Evolutionary conservation across 192 early-diverging fungal genomes (phyloP), one percentile per base, ranked within the genome.

Genomic region (Entomortierella lignicola): DNA sequence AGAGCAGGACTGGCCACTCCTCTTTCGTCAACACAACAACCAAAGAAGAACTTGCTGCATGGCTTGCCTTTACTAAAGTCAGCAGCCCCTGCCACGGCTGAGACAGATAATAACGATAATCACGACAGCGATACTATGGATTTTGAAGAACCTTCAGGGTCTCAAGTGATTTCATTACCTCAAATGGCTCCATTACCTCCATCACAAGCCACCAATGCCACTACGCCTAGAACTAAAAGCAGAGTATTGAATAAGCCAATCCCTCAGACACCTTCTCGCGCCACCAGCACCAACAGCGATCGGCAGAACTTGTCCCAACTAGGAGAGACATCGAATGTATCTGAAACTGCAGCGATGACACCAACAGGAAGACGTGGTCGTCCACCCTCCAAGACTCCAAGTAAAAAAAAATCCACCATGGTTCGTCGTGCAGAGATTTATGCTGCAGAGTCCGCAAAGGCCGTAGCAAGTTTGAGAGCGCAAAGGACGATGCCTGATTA

Each of bases 371-470:
- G 12, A 32, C 17, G 30, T 4, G 34, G 2, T 4, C 59, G 29
- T 34, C 15, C 44, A 32, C 34, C 60, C 4, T 34, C 64, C 3
- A 41, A 56, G 42, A 66, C 64, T 7, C 64, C 66, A 1, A n/a
- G 42, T 15, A 62, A 43, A 12, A 27, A 30, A 18, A 65, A 65
- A 43, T 17, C n/a, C 2, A 13, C 1, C 2, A 26, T 32, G 3
- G 48, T 42, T 31, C 13, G 58, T 0, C 54, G 67, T n/a, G 62
- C 62, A 4, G 55, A 65, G 25, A 67, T 62, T 13, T 34, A 70
- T 34, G 62, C 66, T 10, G 57, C 55, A 2, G 56, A 70, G 42
- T 57, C 67, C 12, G 67, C 66, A 5, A 70, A 44, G 54, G 47
- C 50, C 1, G 75, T 70, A 13, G 67, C 55, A 0, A 47, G 34